Evolutionary conservation across 1,284 basidiomycete species (phyloP), one percentile per base, ranked within the genome.

Genomic region (Jaminaea rosea): DNA sequence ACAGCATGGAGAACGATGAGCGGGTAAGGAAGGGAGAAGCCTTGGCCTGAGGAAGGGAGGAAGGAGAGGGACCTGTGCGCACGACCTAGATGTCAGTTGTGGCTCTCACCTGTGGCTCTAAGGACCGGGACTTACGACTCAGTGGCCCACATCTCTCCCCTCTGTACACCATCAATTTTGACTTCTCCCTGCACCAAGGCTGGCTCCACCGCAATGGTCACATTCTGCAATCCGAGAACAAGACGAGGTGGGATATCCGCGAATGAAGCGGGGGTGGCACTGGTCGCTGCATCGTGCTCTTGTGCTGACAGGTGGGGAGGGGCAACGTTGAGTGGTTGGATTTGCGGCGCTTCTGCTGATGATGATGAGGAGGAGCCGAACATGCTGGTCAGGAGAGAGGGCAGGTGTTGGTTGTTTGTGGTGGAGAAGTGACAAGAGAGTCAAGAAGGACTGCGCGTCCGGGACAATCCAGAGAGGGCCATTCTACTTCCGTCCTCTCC

Each of bases 1-100:
- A 71, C 52, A 4, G 71, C 71, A 47, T 73, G 71, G 26, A 73
- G 57, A 8, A 66, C 60, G 11, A 73, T 53, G 10, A 59, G 49
- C 0, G 68, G 63, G 29, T 69, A 73, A 27, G 55, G 32, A 1
- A 73, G 37, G 26, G 55, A 37, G 46, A 72, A 71, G 15, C 69
- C 69, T 15, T 47, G 50, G 42, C 34, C 21, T 3, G 46, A 19
- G 9, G 44, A 17, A 0, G 62, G 49, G 11, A 71, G 47, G 47
- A 71, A 69, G 1, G 62, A 59, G 3, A 72, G 17, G 19, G 50
- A 24, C 1, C 34, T 62, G 55, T 27, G n/a, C n/a, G n/a, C n/a
- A n/a, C n/a, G n/a, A n/a, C n/a, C n/a, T n/a, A n/a, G n/a, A n/a
- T n/a, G n/a, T n/a, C n/a, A n/a, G n/a, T n/a, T n/a, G n/a, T n/a